Percentiles rank a stretch among this genome's conserved stretches.
Evolutionary conservation across 371 early-diverging fungal species (phyloP).

Genomic region (Lichtheimia hyalospora): DNA sequence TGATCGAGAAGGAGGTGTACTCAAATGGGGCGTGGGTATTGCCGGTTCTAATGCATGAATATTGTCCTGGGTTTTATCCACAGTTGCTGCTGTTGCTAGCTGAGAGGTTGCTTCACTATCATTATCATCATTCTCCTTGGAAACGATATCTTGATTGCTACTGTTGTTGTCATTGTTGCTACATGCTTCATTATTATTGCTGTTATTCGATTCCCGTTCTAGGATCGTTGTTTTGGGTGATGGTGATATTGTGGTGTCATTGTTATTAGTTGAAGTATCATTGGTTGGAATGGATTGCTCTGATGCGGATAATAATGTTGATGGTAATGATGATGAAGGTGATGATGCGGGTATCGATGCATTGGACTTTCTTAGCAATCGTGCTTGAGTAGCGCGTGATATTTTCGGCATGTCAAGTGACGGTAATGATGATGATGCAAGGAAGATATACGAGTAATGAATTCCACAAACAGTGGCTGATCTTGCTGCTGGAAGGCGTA

Average conservation of each 20-base stretch:
- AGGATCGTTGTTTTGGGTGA: background rate
- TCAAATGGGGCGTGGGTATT: background rate
- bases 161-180: background rate
- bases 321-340: no score
- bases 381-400: no score
- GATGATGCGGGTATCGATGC: no score
- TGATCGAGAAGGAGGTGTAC: background rate
- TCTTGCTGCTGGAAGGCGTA: slow-evolving; percentile 1
- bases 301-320: no score
- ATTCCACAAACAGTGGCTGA: slow-evolving; percentile 10
- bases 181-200: no score
- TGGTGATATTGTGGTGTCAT: background rate
- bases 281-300: background rate
- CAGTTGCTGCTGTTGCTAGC: background rate
- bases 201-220: no score
- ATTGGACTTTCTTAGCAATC: no score
- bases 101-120: background rate
- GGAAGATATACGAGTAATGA: slow-evolving; percentile 7
- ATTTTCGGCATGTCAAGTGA: background rate
- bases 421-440: background rate
- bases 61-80: no score
- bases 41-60: background rate
- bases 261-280: background rate
- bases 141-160: background rate
- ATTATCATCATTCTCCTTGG: background rate